phyloP scores from a whole-genome alignment of 331 rosid species.

The Ulmus americana region DNA sequence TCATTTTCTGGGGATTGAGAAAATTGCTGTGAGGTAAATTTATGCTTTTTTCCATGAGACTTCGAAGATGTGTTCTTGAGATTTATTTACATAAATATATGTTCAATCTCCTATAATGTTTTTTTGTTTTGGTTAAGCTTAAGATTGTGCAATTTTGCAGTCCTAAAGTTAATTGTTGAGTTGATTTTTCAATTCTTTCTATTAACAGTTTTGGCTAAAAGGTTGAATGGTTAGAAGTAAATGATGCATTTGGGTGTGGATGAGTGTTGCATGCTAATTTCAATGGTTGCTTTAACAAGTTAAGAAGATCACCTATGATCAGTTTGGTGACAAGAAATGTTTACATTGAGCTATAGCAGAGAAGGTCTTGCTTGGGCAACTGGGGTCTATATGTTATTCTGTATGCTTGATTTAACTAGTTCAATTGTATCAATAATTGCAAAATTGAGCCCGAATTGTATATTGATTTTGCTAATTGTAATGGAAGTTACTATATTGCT shows the following conservation, averaged over 20 bases:
- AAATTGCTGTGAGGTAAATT: background rate
- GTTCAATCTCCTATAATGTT: too few relatives aligned
- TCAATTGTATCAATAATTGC: background rate
- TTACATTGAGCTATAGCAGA: background rate
- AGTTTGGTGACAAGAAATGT: background rate
- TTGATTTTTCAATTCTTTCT: too few relatives aligned
- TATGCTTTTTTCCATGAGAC: background rate
- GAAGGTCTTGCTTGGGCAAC: background rate
- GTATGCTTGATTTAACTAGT: background rate
- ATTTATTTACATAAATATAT: too few relatives aligned
- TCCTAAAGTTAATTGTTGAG: too few relatives aligned
- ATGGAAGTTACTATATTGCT: too few relatives aligned
- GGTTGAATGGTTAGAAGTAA: background rate
- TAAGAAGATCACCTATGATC: background rate
- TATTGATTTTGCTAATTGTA: background rate
- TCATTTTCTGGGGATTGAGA: conserved; percentile 34
- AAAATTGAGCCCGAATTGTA: background rate
- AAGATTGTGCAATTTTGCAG: too few relatives aligned
- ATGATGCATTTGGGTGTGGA: background rate
- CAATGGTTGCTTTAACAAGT: background rate
- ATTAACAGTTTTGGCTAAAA: background rate
- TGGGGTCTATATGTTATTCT: background rate
- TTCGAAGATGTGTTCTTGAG: too few relatives aligned
- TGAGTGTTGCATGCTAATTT: background rate
- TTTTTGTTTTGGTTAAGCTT: too few relatives aligned